Base-by-base conservation (phyloP, 2,329 filamentous ascomycete genomes). In the Neoascochyta sp. region DNA sequence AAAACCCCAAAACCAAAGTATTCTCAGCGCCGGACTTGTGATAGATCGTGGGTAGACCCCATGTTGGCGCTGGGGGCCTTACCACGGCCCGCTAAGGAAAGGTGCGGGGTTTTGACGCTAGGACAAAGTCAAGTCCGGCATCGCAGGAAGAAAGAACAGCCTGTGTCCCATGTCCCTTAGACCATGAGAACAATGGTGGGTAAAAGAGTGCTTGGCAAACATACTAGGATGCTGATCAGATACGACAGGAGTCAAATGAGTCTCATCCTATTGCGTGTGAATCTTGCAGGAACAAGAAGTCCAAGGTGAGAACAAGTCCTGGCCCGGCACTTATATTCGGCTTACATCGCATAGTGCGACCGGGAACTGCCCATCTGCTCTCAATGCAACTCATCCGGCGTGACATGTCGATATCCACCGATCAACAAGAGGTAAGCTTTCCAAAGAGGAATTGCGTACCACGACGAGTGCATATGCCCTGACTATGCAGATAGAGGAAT, bases 181-280 rank as follows among this genome's bases (percentile, higher is more conserved):
- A 23, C 22, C 26, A 26, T 38, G 34, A 25, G 32, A 28, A 32
- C 21, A 28, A 43, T 43, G 42, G 45, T 43, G 32, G 34, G 40
- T 33, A 35, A 32, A 13, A 12, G 16, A 19, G 16, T 22, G 12
- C 23, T 36, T 36, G 15, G 25, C 23, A 27, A 21, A 7, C 6
- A 16, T 16, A 11, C 14, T 36, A n/a, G 36, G n/a, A 32, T 24
- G 7, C 9, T 27, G 27, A 32, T 27, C 15, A 24, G 17, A 15
- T 24, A 9, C 40, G 35, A 30, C n/a, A 45, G 10, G 40, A 45
- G 23, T 15, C 24, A 12, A 24, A 13, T 23, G 24, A 22, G 7
- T 39, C 39, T 9, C 36, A 51, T 36, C 47, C 50, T 11, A 52
- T 53, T 16, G 44, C 50, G 4, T 53, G 50, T 28, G 47, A 53